Evolutionary conservation across 2,329 filamentous ascomycete genomes (phyloP).

Genomic region (Paecilomyces sp.): DNA sequence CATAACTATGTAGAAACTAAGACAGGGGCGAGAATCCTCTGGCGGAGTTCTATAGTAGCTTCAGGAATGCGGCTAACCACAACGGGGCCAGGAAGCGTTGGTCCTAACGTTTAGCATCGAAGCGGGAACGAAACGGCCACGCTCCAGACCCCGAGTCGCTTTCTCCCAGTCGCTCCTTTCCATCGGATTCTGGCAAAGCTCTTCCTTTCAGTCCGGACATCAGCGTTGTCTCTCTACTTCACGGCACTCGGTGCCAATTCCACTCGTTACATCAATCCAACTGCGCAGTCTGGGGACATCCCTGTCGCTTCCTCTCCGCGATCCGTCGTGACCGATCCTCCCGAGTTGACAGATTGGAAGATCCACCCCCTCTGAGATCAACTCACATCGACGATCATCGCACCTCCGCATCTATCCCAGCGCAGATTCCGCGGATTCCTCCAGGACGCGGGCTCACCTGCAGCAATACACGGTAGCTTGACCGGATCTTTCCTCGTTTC

Average conservation of each 20-base stretch:
- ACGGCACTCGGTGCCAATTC: conserved; percentile 19
- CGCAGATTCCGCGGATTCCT: neutral
- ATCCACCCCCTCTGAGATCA: neutral
- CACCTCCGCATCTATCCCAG: neutral
- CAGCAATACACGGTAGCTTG: neutral
- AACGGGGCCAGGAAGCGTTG: neutral
- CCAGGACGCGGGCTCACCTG: neutral
- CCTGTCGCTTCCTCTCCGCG: neutral
- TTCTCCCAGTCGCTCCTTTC: neutral
- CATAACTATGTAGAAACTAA: neutral
- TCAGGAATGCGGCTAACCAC: neutral
- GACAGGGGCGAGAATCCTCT: neutral
- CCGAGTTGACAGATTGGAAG: neutral
- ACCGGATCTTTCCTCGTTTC: neutral
- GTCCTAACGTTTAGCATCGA: neutral
- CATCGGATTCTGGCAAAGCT: neutral
- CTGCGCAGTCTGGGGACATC: neutral
- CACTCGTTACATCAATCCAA: conserved; percentile 17
- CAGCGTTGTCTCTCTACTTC: neutral
- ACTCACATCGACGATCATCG: neutral
- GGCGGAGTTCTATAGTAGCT: neutral
- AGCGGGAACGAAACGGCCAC: neutral
- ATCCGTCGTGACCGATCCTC: neutral
- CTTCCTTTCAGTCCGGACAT: neutral
- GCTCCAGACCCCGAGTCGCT: neutral